These are phyloP conservation scores for Hypholoma sublateritium DNA, from an alignment of 768 basidiomycete species.

Conservation along the genomic window DNA sequence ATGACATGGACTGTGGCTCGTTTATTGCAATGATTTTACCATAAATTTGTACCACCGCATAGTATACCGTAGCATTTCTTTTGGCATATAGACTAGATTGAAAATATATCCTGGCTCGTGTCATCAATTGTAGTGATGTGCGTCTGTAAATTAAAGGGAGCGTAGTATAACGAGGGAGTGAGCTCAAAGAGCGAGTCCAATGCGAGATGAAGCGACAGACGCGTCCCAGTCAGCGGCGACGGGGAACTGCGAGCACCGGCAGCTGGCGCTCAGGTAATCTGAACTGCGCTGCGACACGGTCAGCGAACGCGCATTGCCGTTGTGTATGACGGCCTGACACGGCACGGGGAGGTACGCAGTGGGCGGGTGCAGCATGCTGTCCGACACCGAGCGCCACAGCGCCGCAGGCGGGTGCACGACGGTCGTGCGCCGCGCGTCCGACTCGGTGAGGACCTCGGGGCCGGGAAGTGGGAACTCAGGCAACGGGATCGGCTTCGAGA, in stretches of 20 bases:
- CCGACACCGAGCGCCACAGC: constrained; percentile 5
- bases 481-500: constrained; percentile 13
- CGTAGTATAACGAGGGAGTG: neutral
- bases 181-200: constrained; percentile 9
- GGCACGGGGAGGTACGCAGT: constrained; percentile 3
- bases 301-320: neutral
- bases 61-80: too few relatives aligned
- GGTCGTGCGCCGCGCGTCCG: constrained; percentile 1
- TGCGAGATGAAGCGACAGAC: constrained; percentile 1
- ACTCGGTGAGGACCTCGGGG: constrained; percentile 5
- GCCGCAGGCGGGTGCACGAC: constrained; percentile 5
- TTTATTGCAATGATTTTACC: too few relatives aligned
- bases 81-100: too few relatives aligned
- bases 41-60: too few relatives aligned
- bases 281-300: neutral
- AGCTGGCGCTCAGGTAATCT: neutral
- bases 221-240: neutral
- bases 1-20: too few relatives aligned
- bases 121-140: neutral
- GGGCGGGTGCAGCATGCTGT: constrained; percentile 2
- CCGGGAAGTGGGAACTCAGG: constrained; percentile 15
- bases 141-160: neutral
- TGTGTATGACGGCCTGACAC: constrained; percentile 1
- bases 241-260: neutral
- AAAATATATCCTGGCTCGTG: too few relatives aligned